Evolutionary conservation across 352 stramenopile species (phyloP), one percentile per base, ranked within the genome.

Genomic region (Phytophthora melonis): DNA sequence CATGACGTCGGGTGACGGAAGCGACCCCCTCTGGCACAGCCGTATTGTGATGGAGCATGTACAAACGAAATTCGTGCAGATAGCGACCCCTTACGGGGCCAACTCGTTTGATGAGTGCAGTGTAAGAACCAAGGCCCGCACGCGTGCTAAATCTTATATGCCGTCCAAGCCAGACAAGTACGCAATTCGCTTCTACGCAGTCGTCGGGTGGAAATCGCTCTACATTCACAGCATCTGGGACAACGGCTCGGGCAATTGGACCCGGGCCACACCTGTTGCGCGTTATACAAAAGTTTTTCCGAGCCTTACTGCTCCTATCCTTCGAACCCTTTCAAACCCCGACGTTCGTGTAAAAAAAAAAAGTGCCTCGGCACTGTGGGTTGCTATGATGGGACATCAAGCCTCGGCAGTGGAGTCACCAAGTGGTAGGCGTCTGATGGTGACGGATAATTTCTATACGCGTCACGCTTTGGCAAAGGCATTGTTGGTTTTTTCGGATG

Each of bases 161-260:
- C 55, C n/a, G 5, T 60, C 54, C 30, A 49, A 60, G 18, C 30
- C 21, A 13, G 50, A 57, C 21, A 57, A 57, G 50, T 57, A 57
- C 10, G n/a, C 50, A 36, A 25, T 57, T 6, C 10, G 21, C 5
- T 58, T 36, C 13, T 36, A 58, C 16, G 23, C 23, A 4, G 11
- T 39, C 6, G 52, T 58, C 9, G 52, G 7, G 7, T 58, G 23
- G 16, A 58, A 39, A 58, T 36, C 52, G 18, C 23, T 45, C 8
- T 45, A 45, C 14, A 5, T 45, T 18, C 39, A 45, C 16, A n/a
- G 10, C 14, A n/a, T 14, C 16, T 16, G 39, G 39, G 39, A 45
- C 10, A 45, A 18, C 16, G 39, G 39, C 16, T 45, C 39, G 39
- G 39, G 39, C 16, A 45, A 45, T 45, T 16, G 9, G 9, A 45